Conservation (phyloP, 345 rosid species). For the Gossypium thurberi region DNA sequence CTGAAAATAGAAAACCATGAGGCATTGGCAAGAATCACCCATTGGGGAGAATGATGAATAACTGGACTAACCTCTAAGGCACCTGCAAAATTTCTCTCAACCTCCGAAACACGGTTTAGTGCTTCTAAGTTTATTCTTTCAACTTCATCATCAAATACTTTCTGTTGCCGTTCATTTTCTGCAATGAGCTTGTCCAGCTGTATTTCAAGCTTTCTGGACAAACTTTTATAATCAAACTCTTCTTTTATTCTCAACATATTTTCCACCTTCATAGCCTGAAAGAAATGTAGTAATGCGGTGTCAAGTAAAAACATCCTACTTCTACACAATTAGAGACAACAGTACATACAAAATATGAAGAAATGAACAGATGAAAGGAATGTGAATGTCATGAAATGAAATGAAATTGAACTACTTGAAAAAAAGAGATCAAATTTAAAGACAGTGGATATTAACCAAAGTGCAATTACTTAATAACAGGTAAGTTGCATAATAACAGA, state of each 20-base stretch:
- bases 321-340: background rate
- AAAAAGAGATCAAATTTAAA: background rate
- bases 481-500: background rate
- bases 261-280: slow-evolving; percentile 98
- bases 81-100: slow-evolving; percentile 71
- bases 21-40: background rate
- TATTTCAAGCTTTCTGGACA: slow-evolving; percentile 79
- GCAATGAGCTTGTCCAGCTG: slow-evolving; percentile 87
- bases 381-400: background rate
- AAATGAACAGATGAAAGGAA: background rate
- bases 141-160: slow-evolving; percentile 79
- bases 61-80: slow-evolving; percentile 71
- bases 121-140: slow-evolving; percentile 73
- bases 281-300: slow-evolving; percentile 4
- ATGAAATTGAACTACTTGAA: background rate
- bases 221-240: slow-evolving; percentile 97
- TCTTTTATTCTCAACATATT: slow-evolving; percentile 97
- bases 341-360: background rate
- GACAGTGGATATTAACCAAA: background rate
- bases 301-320: background rate
- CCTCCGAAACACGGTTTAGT: slow-evolving; percentile 63
- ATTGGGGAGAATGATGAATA: background rate
- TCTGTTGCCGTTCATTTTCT: slow-evolving; percentile 92
- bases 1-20: background rate
- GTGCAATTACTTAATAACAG: background rate